Evolutionary conservation across 371 early-diverging fungal species (phyloP), one percentile per base, ranked within the genome.

Genomic region (Rhizopus arrhizus): DNA sequence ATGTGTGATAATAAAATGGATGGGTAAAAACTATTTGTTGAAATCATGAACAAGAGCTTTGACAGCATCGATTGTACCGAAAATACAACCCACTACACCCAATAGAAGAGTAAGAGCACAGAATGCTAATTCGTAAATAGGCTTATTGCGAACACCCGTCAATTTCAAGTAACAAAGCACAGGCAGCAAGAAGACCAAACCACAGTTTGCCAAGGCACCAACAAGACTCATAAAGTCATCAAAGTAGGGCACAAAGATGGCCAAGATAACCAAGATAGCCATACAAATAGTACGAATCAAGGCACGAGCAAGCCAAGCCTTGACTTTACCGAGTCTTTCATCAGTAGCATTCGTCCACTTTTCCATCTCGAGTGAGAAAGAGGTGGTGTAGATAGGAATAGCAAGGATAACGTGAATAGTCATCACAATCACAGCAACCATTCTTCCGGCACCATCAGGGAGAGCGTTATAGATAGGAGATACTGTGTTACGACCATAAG

Each of bases 381-480:
- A 85, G 0, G 91, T 90, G 49, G 91, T 70, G 54, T 89, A 81
- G 28, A 93, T 82, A 3, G 94, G 94, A 50, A 89, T 86, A 32
- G 93, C 92, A 22, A 92, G 69, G 13, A 92, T 69, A 28, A 92
- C 91, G 58, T 93, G 93, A 11, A 87, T 73, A 0, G 91, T 89
- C 67, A 93, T 87, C 65, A 91, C 83, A 52, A 85, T 83, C 55
- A 89, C 84, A 33, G 91, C 80, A 40, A 83, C 66, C 5, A 75
- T 80, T n/a, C 82, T 75, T 29, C 81, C 72, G 28, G 82, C 61
- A 7, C 87, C 89, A 7, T 70, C 59, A 9, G 85, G 85, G 22
- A 94, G 69, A 63, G 81, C 88, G 53, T 80, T 59, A 59, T 90
- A 84, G 40, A 94, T 86, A 29, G 94, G 94, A 10, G 89, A 88